These are phyloP conservation scores for Pyrenophora seminiperda DNA, from an alignment of 2,329 filamentous ascomycete genomes.

Conservation along the genomic window DNA sequence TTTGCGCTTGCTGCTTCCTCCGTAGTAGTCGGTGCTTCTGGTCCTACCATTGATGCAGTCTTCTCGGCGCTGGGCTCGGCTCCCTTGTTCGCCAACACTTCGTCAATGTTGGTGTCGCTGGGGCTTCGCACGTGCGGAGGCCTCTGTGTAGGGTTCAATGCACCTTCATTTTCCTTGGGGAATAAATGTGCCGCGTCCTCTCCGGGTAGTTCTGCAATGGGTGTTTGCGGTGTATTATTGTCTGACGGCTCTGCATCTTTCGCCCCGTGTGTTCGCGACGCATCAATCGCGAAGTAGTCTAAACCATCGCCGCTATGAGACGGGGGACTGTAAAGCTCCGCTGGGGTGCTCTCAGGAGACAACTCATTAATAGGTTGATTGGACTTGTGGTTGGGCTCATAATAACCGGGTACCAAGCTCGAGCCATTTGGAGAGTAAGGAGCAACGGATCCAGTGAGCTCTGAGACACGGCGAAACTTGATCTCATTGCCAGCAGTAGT, in stretches of 20 bases:
- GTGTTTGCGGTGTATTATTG: conserved; percentile 33
- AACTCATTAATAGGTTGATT: conserved; percentile 43
- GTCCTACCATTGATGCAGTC: neutral
- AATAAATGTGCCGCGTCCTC: conserved; percentile 33
- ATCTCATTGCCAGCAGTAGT: conserved; percentile 24
- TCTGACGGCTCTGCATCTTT: conserved; percentile 32
- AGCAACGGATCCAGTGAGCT: conserved; percentile 41
- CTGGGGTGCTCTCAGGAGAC: conserved; percentile 39
- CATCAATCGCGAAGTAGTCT: conserved; percentile 38
- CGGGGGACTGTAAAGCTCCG: conserved; percentile 43
- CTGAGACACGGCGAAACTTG: conserved; percentile 41
- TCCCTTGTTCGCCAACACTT: conserved; percentile 24
- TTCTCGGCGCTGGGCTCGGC: neutral
- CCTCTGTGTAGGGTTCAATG: conserved; percentile 18
- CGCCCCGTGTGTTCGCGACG: conserved; percentile 29
- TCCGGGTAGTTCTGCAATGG: conserved; percentile 40
- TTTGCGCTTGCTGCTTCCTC: conserved; percentile 1
- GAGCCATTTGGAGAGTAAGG: conserved; percentile 33
- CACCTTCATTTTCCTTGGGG: conserved; percentile 21
- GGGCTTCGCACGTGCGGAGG: conserved; percentile 30
- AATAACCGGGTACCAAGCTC: conserved; percentile 33
- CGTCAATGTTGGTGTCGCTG: conserved; percentile 43
- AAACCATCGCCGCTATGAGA: conserved; percentile 14
- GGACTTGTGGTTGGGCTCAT: conserved; percentile 30
- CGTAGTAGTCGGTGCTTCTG: neutral